phyloP scores from a whole-genome alignment of 768 basidiomycete species.

The Calocera viscosa region DNA sequence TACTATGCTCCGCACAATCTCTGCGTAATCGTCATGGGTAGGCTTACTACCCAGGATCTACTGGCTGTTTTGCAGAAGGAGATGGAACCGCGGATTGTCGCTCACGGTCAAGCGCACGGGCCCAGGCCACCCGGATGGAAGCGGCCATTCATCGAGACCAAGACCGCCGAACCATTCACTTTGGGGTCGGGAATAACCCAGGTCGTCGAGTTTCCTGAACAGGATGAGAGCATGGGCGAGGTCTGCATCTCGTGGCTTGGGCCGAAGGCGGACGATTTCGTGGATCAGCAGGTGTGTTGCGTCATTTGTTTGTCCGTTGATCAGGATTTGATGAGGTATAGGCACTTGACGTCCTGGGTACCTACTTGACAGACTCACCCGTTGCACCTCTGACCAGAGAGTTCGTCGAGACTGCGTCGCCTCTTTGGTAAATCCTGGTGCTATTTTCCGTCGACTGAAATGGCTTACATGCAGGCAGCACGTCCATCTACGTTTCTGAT shows the following conservation, averaged over 20 bases:
- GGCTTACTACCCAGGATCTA: conserved; percentile 63
- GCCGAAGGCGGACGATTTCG: conserved; percentile 54
- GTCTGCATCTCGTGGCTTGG: conserved; percentile 65
- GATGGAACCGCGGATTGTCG: conserved; percentile 70
- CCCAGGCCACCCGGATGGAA: conserved; percentile 72
- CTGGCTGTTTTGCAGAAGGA: conserved; percentile 69
- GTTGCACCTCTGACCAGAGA: conserved; percentile 60
- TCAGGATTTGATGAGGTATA: conserved; percentile 24
- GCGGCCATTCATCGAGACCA: conserved; percentile 83
- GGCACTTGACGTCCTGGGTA: conserved; percentile 76
- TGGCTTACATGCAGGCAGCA: conserved; percentile 34
- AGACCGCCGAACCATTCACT: conserved; percentile 49
- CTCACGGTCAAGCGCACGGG: conserved; percentile 60
- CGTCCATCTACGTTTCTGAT: conserved; percentile 75
- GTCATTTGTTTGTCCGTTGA: not conserved
- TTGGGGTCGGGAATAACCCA: conserved; percentile 45
- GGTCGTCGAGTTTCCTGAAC: conserved; percentile 84
- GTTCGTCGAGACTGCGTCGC: conserved; percentile 81
- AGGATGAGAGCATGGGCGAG: conserved; percentile 91
- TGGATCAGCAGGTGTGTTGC: conserved; percentile 55
- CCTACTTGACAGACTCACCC: conserved; percentile 76
- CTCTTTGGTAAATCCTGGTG: conserved; percentile 52
- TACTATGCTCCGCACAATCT: conserved; percentile 94
- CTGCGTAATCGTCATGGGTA: conserved; percentile 77
- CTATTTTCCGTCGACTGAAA: conserved; percentile 11